Percentiles rank a stretch among this genome's conserved stretches.
phyloP scores from a whole-genome alignment of 2,329 filamentous ascomycete genomes.

The Aureobasidium sp. region DNA sequence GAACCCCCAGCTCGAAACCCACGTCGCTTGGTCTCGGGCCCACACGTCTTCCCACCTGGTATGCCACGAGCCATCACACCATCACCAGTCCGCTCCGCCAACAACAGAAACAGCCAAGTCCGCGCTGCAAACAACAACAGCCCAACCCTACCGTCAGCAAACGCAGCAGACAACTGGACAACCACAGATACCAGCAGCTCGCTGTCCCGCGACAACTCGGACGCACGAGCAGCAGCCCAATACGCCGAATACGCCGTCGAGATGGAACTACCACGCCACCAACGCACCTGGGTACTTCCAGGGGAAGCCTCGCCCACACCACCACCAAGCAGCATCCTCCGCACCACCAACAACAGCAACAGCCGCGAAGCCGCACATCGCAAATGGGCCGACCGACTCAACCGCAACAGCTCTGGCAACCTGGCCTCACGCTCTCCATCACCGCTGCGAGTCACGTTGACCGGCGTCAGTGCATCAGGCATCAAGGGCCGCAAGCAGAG shows the following conservation, averaged over 20 bases:
- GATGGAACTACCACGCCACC: constrained; percentile 17
- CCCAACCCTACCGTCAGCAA: not conserved
- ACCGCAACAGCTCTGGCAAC: constrained; percentile 16
- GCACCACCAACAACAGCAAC: not conserved
- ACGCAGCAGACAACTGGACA: constrained; percentile 1
- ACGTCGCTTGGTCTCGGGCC: constrained; percentile 18
- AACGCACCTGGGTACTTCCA: constrained; percentile 23
- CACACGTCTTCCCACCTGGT: constrained; percentile 20
- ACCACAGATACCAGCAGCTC: constrained; percentile 12
- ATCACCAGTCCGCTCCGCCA: constrained; percentile 12
- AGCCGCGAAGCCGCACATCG: not conserved
- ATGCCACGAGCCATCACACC: constrained; percentile 23
- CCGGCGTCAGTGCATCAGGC: constrained; percentile 4
- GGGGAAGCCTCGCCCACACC: constrained; percentile 29
- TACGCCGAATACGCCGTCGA: not conserved
- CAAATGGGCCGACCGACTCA: constrained; percentile 6
- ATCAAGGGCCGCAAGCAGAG: constrained; percentile 2
- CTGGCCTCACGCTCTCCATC: constrained; percentile 19
- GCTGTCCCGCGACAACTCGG: constrained; percentile 15
- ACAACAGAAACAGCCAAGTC: not conserved
- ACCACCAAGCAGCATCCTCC: constrained; percentile 19
- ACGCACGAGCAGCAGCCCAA: not conserved
- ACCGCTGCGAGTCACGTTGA: constrained; percentile 16
- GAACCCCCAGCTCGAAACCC: constrained; percentile 22
- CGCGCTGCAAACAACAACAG: not conserved